Evolutionary conservation across 2,329 filamentous ascomycete species (phyloP).

Genomic region (Tolypocladium sp.): DNA sequence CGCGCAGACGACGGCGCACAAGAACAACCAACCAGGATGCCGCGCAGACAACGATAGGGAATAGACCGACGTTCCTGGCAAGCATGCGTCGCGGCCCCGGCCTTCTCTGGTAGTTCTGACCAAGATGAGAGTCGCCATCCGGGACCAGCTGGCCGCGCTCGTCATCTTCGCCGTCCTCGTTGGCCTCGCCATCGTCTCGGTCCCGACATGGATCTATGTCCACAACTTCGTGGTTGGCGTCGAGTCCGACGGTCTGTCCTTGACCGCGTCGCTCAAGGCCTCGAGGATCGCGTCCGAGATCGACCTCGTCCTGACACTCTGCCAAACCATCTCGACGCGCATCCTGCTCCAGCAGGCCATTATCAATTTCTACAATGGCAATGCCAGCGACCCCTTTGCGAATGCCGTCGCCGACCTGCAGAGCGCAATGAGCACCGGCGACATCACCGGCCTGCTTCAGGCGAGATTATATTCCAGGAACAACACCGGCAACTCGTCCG

Average conservation of each 20-base stretch:
- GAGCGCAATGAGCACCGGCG: conserved; percentile 57
- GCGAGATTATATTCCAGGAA: conserved; percentile 65
- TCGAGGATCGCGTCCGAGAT: conserved; percentile 73
- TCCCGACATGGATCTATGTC: conserved; percentile 61
- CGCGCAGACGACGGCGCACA: too few relatives aligned
- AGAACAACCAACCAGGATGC: background rate
- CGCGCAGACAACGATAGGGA: background rate
- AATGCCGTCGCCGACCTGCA: conserved; percentile 54
- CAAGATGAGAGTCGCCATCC: conserved; percentile 76
- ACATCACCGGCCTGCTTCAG: conserved; percentile 54
- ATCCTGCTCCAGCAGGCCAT: conserved; percentile 49
- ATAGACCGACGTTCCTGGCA: background rate
- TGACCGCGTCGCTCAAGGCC: conserved; percentile 82
- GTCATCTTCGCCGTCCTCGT: conserved; percentile 30
- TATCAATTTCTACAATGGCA: conserved; percentile 45
- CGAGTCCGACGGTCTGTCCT: conserved; percentile 52
- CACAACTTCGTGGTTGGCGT: conserved; percentile 43
- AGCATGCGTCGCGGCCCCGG: background rate
- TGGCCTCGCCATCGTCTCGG: conserved; percentile 67
- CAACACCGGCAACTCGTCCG: conserved; percentile 41
- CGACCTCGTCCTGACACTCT: conserved; percentile 67
- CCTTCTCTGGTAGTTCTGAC: background rate
- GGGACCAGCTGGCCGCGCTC: conserved; percentile 76
- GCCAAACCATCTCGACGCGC: conserved; percentile 61
- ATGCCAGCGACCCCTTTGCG: conserved; percentile 47